Percentiles rank a stretch among this genome's conserved stretches.
Conservation (phyloP, 495 filamentous ascomycete genomes). For the Penicillium lagena region DNA sequence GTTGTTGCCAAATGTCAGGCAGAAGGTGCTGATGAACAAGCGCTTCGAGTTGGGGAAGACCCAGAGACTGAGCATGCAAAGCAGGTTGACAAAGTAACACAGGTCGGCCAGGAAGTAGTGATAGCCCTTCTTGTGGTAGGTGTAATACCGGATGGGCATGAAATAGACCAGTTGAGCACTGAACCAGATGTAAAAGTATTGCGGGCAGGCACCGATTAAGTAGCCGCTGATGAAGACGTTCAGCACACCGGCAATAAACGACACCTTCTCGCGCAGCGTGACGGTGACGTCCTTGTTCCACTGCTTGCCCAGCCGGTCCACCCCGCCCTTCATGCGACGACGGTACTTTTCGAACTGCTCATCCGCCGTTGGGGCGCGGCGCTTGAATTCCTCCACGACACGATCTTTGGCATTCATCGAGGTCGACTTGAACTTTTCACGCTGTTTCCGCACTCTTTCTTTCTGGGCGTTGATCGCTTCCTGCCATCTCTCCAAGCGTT, state of each 20-base stretch:
- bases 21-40: constrained; percentile 88
- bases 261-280: constrained; percentile 85
- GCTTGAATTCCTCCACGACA: constrained; percentile 83
- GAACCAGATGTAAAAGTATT: constrained; percentile 92
- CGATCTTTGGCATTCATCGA: constrained; percentile 56
- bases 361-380: constrained; percentile 74
- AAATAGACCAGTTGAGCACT: constrained; percentile 80
- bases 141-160: constrained; percentile 91
- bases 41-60: constrained; percentile 85
- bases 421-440: constrained; percentile 61
- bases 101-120: constrained; percentile 97
- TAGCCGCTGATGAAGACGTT: constrained; percentile 97
- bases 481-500: constrained; percentile 84
- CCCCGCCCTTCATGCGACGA: constrained; percentile 73
- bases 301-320: constrained; percentile 76
- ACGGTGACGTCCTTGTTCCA: constrained; percentile 89
- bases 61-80: constrained; percentile 80
- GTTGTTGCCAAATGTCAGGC: constrained; percentile 91
- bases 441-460: constrained; percentile 76
- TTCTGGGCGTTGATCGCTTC: constrained; percentile 71
- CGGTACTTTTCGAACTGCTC: constrained; percentile 90
- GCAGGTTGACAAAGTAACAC: constrained; percentile 95
- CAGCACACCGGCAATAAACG: constrained; percentile 91
- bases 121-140: constrained; percentile 82
- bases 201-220: constrained; percentile 76